Evolutionary conservation across 1,139 yeast species (phyloP).

Genomic region (Torulaspora pretoriensis): DNA sequence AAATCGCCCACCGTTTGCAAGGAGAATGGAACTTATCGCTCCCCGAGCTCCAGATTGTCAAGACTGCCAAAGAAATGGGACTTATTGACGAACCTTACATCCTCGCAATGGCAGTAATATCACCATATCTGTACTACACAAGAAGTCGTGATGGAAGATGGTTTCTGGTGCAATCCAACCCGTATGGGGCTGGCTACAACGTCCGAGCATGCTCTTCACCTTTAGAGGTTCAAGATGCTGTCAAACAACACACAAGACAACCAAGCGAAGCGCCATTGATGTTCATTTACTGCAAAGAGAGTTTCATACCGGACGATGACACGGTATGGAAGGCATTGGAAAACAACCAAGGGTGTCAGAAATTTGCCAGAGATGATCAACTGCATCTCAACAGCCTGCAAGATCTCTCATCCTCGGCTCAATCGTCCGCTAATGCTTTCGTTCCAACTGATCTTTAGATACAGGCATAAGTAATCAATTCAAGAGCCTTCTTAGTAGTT

Average conservation of each 20-base stretch:
- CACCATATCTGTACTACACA: conserved; percentile 29
- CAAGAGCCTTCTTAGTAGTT: no score
- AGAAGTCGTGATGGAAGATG: conserved; percentile 24
- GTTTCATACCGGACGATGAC: conserved; percentile 19
- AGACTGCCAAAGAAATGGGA: conserved; percentile 25
- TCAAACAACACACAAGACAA: conserved; percentile 24
- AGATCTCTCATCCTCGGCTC: not conserved
- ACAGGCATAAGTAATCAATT: not conserved
- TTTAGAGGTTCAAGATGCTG: conserved; percentile 22
- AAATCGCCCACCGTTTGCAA: conserved; percentile 24
- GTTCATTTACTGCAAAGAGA: conserved; percentile 28
- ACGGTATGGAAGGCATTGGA: conserved; percentile 18
- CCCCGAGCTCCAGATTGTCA: conserved; percentile 28
- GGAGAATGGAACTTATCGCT: conserved; percentile 30
- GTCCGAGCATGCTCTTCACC: conserved; percentile 19
- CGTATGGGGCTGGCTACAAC: conserved; percentile 19
- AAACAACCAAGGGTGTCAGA: conserved; percentile 21
- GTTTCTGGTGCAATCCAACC: conserved; percentile 21
- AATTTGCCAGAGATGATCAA: conserved; percentile 27
- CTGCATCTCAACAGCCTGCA: conserved; percentile 5
- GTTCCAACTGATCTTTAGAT: conserved; percentile 6
- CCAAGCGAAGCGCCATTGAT: conserved; percentile 32
- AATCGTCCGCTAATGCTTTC: conserved; percentile 2
- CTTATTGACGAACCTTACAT: conserved; percentile 31
- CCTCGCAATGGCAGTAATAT: conserved; percentile 27